Evolutionary conservation across 2,329 filamentous ascomycete genomes (phyloP), one percentile per base, ranked within the genome.

Genomic region (Neofusicoccum laricinum): DNA sequence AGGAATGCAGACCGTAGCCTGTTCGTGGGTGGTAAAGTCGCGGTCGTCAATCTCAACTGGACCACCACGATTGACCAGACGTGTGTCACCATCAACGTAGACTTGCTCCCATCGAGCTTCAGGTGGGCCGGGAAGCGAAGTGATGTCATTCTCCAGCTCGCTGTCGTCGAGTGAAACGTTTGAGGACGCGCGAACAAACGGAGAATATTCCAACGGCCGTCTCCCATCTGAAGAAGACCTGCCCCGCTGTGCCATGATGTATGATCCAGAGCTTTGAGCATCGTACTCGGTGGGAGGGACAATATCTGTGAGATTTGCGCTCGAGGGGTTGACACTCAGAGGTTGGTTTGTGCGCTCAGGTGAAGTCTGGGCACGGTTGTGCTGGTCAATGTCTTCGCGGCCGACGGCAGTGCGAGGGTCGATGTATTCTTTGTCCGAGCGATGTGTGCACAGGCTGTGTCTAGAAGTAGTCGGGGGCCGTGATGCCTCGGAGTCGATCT

Each of bases 391-490:
- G 61, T 82, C 80, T 19, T 80, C 76, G 5, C 78, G 74, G 40
- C 77, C 77, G 19, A 82, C 76, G 32, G 80, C 74, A 34, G 77
- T 76, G 8, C 73, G 71, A 3, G 80, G 80, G 62, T 82, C 79
- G 64, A 82, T 82, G 66, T 82, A 82, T 64, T 81, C 77, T 67
- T 80, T 81, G 59, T 78, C 78, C 11, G 77, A 76, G 15, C 78
- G 75, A 68, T 80, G 77, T 14, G 75, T 76, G 1, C 78, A 76
- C 2, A 77, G 68, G 61, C 75, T 78, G 43, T 75, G 73, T 50
- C 72, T 71, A 15, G 71, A 67, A 7, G 65, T 67, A 1, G 67
- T 58, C 4, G 65, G 67, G 3, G 71, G 66, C 45, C 68, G 68
- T 3, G 67, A 59, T 11, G 67, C 64, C 3, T 69, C 57, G n/a